Conservation (phyloP, 495 filamentous ascomycete genomes). For the Aspergillus avenaceus region DNA sequence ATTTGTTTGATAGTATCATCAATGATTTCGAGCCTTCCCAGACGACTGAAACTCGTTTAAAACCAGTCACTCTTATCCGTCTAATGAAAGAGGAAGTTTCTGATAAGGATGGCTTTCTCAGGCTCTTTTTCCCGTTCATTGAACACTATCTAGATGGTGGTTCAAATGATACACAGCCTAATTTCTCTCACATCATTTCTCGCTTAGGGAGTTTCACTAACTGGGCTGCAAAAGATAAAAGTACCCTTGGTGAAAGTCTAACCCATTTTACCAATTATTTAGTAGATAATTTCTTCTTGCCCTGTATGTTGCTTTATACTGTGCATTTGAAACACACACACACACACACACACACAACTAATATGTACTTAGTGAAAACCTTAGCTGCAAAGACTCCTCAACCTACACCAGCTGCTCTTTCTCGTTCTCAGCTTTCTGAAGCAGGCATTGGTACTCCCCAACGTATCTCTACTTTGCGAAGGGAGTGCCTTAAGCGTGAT, state of each 20-base stretch:
- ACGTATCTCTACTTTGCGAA: slow-evolving; percentile 1
- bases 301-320: background rate
- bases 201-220: background rate
- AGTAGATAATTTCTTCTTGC: slow-evolving; percentile 4
- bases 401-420: slow-evolving; percentile 5
- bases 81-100: slow-evolving; percentile 2
- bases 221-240: background rate
- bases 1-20: slow-evolving; percentile 4
- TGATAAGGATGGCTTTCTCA: slow-evolving; percentile 4
- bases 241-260: background rate
- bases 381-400: slow-evolving; percentile 7
- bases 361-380: background rate
- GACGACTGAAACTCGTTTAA: background rate
- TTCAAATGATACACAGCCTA: background rate
- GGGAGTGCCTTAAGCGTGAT: slow-evolving; percentile 3
- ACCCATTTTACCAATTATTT: background rate
- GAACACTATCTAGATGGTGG: background rate
- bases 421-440: background rate
- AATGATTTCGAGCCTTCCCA: slow-evolving; percentile 4
- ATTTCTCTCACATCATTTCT: background rate
- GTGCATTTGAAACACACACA: background rate
- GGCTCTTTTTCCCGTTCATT: slow-evolving; percentile 3
- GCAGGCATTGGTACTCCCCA: slow-evolving; percentile 4
- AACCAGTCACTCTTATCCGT: slow-evolving; percentile 7
- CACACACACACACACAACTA: too few species aligned